Base-by-base conservation (phyloP, 2,329 filamentous ascomycete species). In the Helotiales sp. region DNA sequence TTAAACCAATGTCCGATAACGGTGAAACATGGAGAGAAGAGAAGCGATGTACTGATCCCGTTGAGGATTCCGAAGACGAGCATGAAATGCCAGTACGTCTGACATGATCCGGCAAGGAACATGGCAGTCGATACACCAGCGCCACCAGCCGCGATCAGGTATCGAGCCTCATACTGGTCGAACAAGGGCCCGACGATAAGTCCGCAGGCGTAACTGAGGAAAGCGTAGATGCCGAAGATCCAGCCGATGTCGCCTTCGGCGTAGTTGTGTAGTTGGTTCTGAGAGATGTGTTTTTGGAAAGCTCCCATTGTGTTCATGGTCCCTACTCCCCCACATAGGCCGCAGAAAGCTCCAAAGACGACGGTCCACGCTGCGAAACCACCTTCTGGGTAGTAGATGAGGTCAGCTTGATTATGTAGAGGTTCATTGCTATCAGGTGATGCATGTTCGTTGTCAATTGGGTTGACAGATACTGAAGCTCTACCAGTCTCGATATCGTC, bases 1-100 rank as follows among this genome's bases (percentile, higher is more conserved):
- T 84, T 79, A 79, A 97, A 97, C 76, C 84, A 96, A 72, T 96
- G 92, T 0, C 89, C 89, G 8, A 96, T 81, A 1, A 88, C 84
- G 2, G 90, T 85, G 64, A 96, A 82, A 50, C 88, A 86, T 0
- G 93, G 92, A 13, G 58, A 0, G 75, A 96, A 96, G 61, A 96
- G 83, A 25, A 96, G 79, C 1, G 89, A 90, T 1, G 85, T 87
- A 6, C 88, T 89, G 5, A 91, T 66, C 31, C 93, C 93, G 54
- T 85, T 86, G 3, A 96, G 76, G 6, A 96, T 71, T 10, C 90
- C 89, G 65, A 95, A 93, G 13, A 84, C 81, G 31, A 96, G 76
- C 70, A 96, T 83, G 72, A 96, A 96, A 52, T 96, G 91, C 59
- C 66, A 69, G 48, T 63, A 66, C 40, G 60, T 59, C 63, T 54